Base-by-base conservation (phyloP, 192 early-diverging fungal species). In the Linnemannia hyalina region DNA sequence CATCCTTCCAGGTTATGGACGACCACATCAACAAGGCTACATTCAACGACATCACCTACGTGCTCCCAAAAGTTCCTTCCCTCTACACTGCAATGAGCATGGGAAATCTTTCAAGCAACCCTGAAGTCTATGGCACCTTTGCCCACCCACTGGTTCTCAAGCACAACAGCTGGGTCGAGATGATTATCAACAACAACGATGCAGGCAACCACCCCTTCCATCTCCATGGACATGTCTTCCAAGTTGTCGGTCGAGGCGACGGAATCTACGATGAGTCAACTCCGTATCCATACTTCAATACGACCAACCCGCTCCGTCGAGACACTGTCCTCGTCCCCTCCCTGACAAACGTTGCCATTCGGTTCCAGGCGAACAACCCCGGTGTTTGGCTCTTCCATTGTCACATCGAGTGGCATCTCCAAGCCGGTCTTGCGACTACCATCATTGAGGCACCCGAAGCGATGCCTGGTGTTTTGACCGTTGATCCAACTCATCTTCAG, bases 21-120 rank as follows among this genome's bases (percentile, higher is more conserved):
- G 95, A 96, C 72, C 92, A 93, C 46, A 79, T 91, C 79, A 96
- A 96, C 92, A 93, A 94, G 84, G 95, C 92, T 38, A 89, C 92
- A 0, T 97, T 96, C 90, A 95, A 96, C 89, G 90, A 92, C 68
- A 89, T 93, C 65, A 86, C 93, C 11, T 96, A 91, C 74, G 85
- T 91, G 40, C 70, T 68, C 54, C 93, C 95, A 44, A 88, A 81
- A 29, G 91, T 94, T 35, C 96, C 95, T 8, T 69, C 91, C 0
- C 75, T 96, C 55, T 89, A 92, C 41, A 92, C 92, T 0, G 90
- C 92, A 3, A 32, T 93, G 77, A 87, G 89, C 15, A 88, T 91
- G 54, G 94, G 93, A 13, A 78, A 72, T 23, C 79, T 92, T 32
- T 82, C 89, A 2, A 80, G 85, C 5, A 80, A 89, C 40, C 72